Evolutionary conservation across 2,329 filamentous ascomycete species (phyloP), one percentile per base, ranked within the genome.

Genomic region (Zymoseptoria pseudotritici): DNA sequence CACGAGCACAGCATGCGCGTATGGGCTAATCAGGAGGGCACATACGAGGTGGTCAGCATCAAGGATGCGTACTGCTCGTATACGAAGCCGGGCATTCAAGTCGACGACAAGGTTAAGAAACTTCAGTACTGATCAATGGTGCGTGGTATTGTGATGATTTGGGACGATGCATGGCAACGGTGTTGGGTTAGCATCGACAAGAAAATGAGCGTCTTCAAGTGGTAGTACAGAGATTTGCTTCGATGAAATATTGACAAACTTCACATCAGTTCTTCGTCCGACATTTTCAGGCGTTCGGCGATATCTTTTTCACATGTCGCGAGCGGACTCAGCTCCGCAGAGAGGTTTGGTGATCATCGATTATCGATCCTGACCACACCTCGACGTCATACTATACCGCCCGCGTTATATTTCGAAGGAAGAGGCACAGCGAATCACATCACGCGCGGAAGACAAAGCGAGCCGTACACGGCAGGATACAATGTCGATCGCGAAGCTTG

Each of bases 31-130:
- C 90, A 96, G 72, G 94, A 97, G 80, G 94, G 94, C 55, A 96
- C 91, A 66, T 99, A 99, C 72, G 94, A 99, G 77, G 93, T 99
- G 19, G 90, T 97, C 29, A 88, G 90, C 10, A 96, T 99, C 76
- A 95, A 95, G 80, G 94, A 99, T 76, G 86, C 86, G 70, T 95
- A 85, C 77, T 99, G 94, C 73, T 87, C 90, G 24, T 96, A 96
- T 75, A 90, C 90, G 53, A 93, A 86, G 62, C 83, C 87, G 70
- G 82, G 84, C 65, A 76, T 80, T 49, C 75, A 80, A 58, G 70
- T 62, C 19, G 59, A 58, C 6, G 62, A 62, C 26, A 65, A 66
- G 56, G 63, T 65, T 60, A 72, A 74, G 65, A 71, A 72, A 53
- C 65, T 72, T 58, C 70, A 70, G 51, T 73, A 71, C 55, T 74